phyloP scores from a whole-genome alignment of 1,284 basidiomycete species.

The Thelephora terrestris region DNA sequence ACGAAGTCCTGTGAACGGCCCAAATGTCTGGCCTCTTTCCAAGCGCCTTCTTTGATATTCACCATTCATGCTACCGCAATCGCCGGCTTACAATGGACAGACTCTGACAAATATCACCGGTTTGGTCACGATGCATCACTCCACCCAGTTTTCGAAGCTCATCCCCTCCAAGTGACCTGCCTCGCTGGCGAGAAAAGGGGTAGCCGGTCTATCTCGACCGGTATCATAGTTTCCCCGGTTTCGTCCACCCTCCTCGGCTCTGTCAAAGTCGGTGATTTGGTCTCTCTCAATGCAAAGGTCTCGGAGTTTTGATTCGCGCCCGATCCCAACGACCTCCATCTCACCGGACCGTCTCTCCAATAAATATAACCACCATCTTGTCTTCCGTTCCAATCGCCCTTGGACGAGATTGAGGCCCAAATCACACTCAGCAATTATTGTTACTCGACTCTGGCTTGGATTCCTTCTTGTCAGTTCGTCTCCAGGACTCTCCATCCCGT shows the following conservation, averaged over 20 bases:
- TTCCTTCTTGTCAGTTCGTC: conserved; percentile 42
- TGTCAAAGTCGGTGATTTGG: conserved; percentile 38
- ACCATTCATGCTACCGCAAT: conserved; percentile 19
- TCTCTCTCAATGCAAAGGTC: conserved; percentile 39
- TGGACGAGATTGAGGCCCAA: conserved; percentile 45
- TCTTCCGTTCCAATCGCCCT: conserved; percentile 40
- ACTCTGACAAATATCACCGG: conserved; percentile 40
- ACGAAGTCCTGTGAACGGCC: no score
- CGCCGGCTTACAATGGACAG: conserved; percentile 36
- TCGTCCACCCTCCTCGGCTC: conserved; percentile 27
- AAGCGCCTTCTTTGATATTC: no score
- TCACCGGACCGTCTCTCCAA: conserved; percentile 38
- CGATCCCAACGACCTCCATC: conserved; percentile 34
- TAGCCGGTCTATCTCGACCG: conserved; percentile 36
- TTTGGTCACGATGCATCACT: conserved; percentile 33
- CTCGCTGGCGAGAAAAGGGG: conserved; percentile 34
- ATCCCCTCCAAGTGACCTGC: conserved; percentile 21
- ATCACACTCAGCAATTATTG: conserved; percentile 39
- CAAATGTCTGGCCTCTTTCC: no score
- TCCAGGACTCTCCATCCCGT: conserved; percentile 34
- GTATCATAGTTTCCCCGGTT: conserved; percentile 38
- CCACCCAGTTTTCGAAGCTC: conserved; percentile 26
- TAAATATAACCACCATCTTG: conserved; percentile 32
- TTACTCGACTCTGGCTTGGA: conserved; percentile 41
- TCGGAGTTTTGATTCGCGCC: conserved; percentile 38